Conservation (phyloP, 2,329 filamentous ascomycete genomes). For the Beauveria australis region DNA sequence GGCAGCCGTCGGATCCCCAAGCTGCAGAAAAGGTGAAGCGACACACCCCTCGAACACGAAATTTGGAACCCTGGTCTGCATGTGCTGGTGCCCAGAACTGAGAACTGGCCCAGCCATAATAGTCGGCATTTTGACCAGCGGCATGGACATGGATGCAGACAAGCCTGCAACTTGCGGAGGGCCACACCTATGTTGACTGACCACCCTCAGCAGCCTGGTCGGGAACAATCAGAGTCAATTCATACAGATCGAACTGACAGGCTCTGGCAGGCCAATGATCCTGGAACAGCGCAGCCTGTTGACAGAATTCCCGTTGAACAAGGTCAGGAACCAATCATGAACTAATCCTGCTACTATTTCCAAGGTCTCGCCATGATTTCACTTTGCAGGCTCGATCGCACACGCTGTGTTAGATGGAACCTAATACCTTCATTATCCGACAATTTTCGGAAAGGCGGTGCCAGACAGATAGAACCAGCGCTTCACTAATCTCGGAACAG, state of each 20-base stretch:
- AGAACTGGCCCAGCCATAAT: not conserved
- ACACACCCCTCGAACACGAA: not conserved
- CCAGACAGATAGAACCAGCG: not conserved
- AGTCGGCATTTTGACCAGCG: not conserved
- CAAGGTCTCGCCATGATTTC: not conserved
- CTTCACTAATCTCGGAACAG: slow-evolving; percentile 6
- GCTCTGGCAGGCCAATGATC: not conserved
- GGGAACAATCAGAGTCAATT: not conserved
- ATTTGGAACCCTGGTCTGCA: not conserved
- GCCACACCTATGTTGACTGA: not conserved
- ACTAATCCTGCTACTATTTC: not conserved
- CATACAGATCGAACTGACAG: not conserved
- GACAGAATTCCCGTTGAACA: not conserved
- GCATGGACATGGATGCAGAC: not conserved
- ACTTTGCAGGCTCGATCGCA: not conserved
- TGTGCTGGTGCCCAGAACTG: not conserved
- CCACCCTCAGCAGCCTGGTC: not conserved
- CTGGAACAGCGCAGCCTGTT: not conserved
- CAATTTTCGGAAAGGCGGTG: slow-evolving; percentile 5
- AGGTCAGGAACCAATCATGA: not conserved
- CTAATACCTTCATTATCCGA: not conserved
- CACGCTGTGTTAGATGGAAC: not conserved
- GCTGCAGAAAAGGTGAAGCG: not conserved
- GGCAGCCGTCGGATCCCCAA: slow-evolving; percentile 5
- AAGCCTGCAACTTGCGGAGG: not conserved